Conservation (phyloP, 2,329 filamentous ascomycete genomes). For the Hymenoscyphus albidus region DNA sequence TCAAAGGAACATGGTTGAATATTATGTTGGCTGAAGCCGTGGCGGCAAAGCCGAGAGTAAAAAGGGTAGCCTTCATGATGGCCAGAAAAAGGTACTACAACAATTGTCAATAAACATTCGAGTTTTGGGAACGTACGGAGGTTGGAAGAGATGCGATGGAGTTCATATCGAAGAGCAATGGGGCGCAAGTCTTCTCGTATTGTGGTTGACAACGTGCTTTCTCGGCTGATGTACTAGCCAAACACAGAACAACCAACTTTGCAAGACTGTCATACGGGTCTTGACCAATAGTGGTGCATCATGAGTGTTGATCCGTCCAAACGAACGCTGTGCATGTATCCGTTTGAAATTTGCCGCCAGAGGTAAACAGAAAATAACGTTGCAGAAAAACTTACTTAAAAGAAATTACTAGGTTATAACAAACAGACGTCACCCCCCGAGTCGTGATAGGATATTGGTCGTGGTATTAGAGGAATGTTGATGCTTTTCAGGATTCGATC, state of each 20-base stretch:
- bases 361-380: neutral
- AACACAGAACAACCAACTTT: neutral
- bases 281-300: neutral
- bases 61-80: conserved; percentile 29
- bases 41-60: conserved; percentile 35
- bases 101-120: conserved; percentile 8
- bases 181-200: neutral
- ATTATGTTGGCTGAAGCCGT: conserved; percentile 45
- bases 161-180: neutral
- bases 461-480: conserved; percentile 2
- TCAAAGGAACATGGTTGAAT: conserved; percentile 44
- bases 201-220: neutral
- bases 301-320: neutral
- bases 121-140: neutral
- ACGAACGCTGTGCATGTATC: neutral
- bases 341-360: neutral
- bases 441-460: neutral
- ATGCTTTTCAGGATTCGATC: neutral
- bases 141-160: neutral
- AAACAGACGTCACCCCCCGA: neutral
- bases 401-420: neutral
- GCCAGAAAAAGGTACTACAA: conserved; percentile 13
- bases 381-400: neutral
- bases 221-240: neutral
- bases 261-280: neutral